These are phyloP conservation scores for Alternaria gaisen DNA, from an alignment of 2,329 filamentous ascomycete species.

Conservation along the genomic window DNA sequence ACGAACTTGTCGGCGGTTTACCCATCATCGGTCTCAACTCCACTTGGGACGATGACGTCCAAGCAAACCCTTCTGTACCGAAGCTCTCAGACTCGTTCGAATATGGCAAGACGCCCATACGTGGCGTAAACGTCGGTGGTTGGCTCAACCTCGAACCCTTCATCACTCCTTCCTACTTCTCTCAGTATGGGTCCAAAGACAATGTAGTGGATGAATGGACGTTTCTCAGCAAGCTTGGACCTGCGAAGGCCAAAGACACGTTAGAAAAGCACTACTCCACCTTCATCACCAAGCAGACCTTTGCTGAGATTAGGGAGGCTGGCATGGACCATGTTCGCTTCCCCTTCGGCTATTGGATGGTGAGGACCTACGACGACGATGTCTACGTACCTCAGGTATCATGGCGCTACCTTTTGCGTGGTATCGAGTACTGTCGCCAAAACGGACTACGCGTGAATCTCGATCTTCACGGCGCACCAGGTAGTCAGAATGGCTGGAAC, in stretches of 20 bases:
- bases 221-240: conserved; percentile 74
- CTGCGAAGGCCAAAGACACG: conserved; percentile 67
- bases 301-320: conserved; percentile 82
- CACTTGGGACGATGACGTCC: conserved; percentile 82
- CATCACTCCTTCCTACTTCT: conserved; percentile 92
- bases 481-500: conserved; percentile 97
- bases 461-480: conserved; percentile 89
- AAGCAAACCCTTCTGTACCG: conserved; percentile 81
- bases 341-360: conserved; percentile 93
- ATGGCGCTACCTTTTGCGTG: conserved; percentile 92
- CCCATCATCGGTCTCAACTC: conserved; percentile 88
- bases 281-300: conserved; percentile 86
- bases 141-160: conserved; percentile 96
- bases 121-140: conserved; percentile 91
- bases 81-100: conserved; percentile 79
- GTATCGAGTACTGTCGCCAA: conserved; percentile 92
- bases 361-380: conserved; percentile 83
- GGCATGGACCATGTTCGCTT: conserved; percentile 98
- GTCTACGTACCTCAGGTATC: conserved; percentile 86
- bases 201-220: conserved; percentile 89
- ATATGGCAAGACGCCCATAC: conserved; percentile 80
- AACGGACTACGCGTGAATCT: conserved; percentile 92
- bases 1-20: conserved; percentile 82
- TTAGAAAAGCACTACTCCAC: conserved; percentile 92
- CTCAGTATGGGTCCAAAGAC: conserved; percentile 67